Evolutionary conservation across 176 grass and related monocot species (phyloP).

Genomic region (Zizania latifolia): DNA sequence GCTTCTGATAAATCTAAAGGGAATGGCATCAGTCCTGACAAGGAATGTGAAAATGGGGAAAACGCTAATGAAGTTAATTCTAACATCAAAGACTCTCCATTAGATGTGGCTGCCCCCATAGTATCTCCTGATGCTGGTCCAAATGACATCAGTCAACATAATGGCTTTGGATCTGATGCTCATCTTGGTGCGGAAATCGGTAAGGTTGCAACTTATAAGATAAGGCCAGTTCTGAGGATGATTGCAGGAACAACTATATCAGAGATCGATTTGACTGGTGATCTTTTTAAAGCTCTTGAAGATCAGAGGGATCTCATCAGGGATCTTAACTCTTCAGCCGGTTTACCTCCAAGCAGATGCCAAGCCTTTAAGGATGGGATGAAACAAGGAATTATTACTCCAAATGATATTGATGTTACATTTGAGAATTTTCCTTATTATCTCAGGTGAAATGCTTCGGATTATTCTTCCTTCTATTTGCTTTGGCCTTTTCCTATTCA

Average conservation of each 20-base stretch:
- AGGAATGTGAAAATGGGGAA: constrained; percentile 51
- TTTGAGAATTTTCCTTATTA: constrained; percentile 73
- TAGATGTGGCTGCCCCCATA: constrained; percentile 45
- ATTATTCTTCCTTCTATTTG: constrained; percentile 18
- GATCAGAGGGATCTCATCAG: constrained; percentile 72
- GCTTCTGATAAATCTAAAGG: constrained; percentile 61
- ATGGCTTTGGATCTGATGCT: constrained; percentile 44
- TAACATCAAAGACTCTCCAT: constrained; percentile 47
- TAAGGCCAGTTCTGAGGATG: constrained; percentile 70
- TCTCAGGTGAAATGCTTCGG: constrained; percentile 58
- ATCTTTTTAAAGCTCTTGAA: constrained; percentile 73
- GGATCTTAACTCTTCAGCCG: constrained; percentile 41
- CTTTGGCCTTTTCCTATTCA: constrained; percentile 14
- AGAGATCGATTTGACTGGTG: constrained; percentile 82
- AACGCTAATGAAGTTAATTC: constrained; percentile 60
- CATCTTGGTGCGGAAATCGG: constrained; percentile 57
- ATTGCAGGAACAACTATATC: constrained; percentile 56
- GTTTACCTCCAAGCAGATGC: constrained; percentile 17
- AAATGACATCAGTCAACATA: constrained; percentile 41
- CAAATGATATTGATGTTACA: constrained; percentile 61
- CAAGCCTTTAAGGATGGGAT: constrained; percentile 58
- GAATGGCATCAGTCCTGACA: constrained; percentile 43
- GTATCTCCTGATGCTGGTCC: constrained; percentile 50
- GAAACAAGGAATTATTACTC: constrained; percentile 55
- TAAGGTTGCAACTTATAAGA: constrained; percentile 74